phyloP scores from a whole-genome alignment of 2,329 filamentous ascomycete species.

The Colletotrichum tanaceti region DNA sequence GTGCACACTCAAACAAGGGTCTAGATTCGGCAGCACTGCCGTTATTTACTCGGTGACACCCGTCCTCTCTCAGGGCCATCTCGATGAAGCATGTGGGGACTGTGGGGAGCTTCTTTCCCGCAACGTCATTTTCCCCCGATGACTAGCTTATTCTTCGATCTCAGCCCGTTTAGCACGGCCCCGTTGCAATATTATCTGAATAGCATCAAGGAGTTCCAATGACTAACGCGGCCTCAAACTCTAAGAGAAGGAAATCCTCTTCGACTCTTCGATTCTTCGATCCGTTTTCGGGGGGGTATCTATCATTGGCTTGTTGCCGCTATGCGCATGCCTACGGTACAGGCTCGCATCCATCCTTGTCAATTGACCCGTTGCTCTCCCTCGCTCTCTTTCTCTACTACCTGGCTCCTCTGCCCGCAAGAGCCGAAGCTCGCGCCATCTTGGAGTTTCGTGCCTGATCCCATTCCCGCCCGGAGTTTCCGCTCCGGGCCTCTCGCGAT shows the following conservation, averaged over 20 bases:
- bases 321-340: conserved; percentile 25
- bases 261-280: conserved; percentile 1
- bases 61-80: conserved; percentile 32
- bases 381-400: conserved; percentile 46
- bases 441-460: conserved; percentile 69
- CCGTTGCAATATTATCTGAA: conserved; percentile 35
- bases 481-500: conserved; percentile 65
- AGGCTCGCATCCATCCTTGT: conserved; percentile 35
- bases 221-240: conserved; percentile 36
- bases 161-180: conserved; percentile 26
- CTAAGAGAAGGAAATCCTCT: background rate
- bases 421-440: conserved; percentile 63
- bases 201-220: conserved; percentile 31
- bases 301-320: conserved; percentile 39
- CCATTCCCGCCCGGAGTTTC: conserved; percentile 66
- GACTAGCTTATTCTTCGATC: conserved; percentile 37
- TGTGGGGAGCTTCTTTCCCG: conserved; percentile 20
- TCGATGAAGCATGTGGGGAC: conserved; percentile 36
- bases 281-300: conserved; percentile 25
- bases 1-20: conserved; percentile 4
- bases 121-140: conserved; percentile 39
- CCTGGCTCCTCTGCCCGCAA: conserved; percentile 68
- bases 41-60: conserved; percentile 27
- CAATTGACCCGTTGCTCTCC: conserved; percentile 9
- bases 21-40: conserved; percentile 34